Conservation (phyloP, 2,329 filamentous ascomycete species). For the Phialocephala subalpina region DNA sequence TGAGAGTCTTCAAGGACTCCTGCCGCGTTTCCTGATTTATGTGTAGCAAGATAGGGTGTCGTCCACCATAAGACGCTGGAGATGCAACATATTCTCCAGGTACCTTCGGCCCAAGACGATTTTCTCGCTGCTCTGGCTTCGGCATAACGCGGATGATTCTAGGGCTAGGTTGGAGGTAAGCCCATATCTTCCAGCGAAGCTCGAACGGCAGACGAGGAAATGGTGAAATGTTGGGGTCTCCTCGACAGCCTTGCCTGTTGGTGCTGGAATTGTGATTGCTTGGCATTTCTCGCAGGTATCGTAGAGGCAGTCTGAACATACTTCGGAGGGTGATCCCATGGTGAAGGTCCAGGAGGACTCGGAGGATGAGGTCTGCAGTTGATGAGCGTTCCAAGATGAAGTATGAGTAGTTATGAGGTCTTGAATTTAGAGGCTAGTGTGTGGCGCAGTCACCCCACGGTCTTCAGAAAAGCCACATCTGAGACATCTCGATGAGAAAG, state of each 20-base stretch:
- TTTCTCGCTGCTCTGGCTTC: not conserved
- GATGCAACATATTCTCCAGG: not conserved
- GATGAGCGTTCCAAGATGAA: no score
- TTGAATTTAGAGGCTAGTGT: no score
- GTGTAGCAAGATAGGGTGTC: slow-evolving; percentile 16
- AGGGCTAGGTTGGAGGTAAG: slow-evolving; percentile 18
- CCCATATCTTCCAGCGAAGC: slow-evolving; percentile 25
- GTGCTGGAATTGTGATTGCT: not conserved
- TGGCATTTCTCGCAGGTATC: not conserved
- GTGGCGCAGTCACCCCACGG: no score
- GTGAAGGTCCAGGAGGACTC: no score
- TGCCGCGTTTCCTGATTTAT: slow-evolving; percentile 20
- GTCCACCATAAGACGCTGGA: slow-evolving; percentile 24
- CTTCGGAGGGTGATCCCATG: not conserved
- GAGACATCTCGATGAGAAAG: no score
- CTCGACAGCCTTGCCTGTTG: not conserved
- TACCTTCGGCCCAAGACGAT: not conserved
- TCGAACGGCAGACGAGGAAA: slow-evolving; percentile 22
- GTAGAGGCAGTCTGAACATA: not conserved
- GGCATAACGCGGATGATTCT: slow-evolving; percentile 11
- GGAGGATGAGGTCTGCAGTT: no score
- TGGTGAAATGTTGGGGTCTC: not conserved
- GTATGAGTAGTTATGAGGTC: no score
- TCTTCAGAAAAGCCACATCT: no score
- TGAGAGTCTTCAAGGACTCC: slow-evolving; percentile 19